Evolutionary conservation across 2,329 filamentous ascomycete genomes (phyloP).

Genomic region (Alternaria alternata): DNA sequence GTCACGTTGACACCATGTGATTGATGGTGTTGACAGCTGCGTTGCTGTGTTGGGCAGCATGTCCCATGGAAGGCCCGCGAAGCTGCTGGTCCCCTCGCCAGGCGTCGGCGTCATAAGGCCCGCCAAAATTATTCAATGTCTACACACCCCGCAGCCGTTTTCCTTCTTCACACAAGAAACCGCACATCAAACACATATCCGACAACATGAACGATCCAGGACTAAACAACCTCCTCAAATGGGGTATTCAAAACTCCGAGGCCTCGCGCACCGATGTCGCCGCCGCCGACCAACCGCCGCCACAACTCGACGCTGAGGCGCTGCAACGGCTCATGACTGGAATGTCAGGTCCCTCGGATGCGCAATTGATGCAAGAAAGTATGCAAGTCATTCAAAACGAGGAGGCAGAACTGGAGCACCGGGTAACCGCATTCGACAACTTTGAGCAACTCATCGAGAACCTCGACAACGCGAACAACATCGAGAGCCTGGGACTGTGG

Average conservation of each 20-base stretch:
- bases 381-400: constrained; percentile 77
- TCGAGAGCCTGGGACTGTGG: constrained; percentile 82
- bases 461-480: constrained; percentile 95
- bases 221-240: constrained; percentile 81
- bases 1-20: constrained; percentile 3
- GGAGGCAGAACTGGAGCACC: constrained; percentile 27
- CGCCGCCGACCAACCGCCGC: constrained; percentile 53
- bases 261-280: constrained; percentile 48
- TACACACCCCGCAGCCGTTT: constrained; percentile 12
- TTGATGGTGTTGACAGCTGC: constrained; percentile 18
- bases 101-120: constrained; percentile 31
- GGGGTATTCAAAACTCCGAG: constrained; percentile 73
- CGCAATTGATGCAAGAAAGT: constrained; percentile 86
- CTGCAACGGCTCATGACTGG: constrained; percentile 19
- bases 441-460: constrained; percentile 39
- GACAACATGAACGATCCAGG: constrained; percentile 63
- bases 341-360: constrained; percentile 66
- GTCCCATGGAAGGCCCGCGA: constrained; percentile 34
- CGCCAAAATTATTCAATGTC: constrained; percentile 33
- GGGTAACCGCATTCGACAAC: constrained; percentile 36
- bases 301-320: constrained; percentile 23
- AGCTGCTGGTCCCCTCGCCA: constrained; percentile 30
- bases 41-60: constrained; percentile 16
- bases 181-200: not conserved
- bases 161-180: constrained; percentile 15